Evolutionary conservation across 2,329 filamentous ascomycete species (phyloP).

Genomic region (Colletotrichum musae): DNA sequence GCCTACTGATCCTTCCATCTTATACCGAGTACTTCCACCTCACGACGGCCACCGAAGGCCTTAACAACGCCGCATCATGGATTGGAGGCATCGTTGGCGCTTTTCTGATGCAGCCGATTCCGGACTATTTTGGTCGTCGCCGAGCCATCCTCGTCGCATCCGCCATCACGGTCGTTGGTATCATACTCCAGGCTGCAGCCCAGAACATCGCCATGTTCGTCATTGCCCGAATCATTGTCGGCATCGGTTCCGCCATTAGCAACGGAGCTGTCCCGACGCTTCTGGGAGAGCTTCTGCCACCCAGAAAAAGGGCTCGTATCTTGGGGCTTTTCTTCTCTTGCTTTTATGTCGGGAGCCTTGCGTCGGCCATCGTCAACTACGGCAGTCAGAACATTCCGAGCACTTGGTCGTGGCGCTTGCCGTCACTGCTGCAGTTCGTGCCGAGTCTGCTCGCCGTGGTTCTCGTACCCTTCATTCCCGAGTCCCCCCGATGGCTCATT

Average conservation of each 20-base stretch:
- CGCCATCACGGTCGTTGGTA: constrained; percentile 58
- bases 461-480: constrained; percentile 26
- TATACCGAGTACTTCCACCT: constrained; percentile 71
- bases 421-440: constrained; percentile 52
- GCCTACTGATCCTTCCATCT: constrained; percentile 69
- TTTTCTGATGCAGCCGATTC: constrained; percentile 57
- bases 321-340: constrained; percentile 43
- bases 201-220: constrained; percentile 69
- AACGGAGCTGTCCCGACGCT: constrained; percentile 62
- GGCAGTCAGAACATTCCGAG: constrained; percentile 50
- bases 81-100: constrained; percentile 65
- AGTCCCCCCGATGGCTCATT: constrained; percentile 54
- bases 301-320: constrained; percentile 42
- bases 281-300: constrained; percentile 64
- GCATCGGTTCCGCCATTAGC: constrained; percentile 59
- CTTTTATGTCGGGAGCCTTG: constrained; percentile 49
- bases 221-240: constrained; percentile 61
- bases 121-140: constrained; percentile 60
- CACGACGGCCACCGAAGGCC: constrained; percentile 64
- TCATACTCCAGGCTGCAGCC: constrained; percentile 62
- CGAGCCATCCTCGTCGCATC: constrained; percentile 57
- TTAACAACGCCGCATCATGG: constrained; percentile 70
- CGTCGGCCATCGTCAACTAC: constrained; percentile 49
- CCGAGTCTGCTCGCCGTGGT: constrained; percentile 47
- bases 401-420: constrained; percentile 55